Evolutionary conservation across 208 protist species (phyloP).

Genomic region (Wallacemonas sp.): DNA sequence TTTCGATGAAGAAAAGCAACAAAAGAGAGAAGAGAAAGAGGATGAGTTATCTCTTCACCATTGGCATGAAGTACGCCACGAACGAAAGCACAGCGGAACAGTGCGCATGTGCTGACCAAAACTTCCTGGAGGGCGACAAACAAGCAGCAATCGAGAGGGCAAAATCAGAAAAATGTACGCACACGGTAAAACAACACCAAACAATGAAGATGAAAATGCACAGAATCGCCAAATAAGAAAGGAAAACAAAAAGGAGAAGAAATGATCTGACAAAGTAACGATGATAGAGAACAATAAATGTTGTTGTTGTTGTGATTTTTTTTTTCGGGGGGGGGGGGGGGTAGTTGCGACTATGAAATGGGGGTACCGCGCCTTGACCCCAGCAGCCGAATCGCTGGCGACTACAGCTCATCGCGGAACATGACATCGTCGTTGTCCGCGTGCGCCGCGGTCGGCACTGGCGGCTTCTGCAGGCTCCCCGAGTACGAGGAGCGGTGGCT

Average conservation of each 20-base stretch:
- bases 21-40: slow-evolving; percentile 7
- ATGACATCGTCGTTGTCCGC: slow-evolving; percentile 2
- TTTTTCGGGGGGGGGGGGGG: no score
- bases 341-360: no score
- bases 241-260: slow-evolving; percentile 19
- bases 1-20: slow-evolving; percentile 12
- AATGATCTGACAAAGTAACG: not conserved
- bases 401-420: slow-evolving; percentile 4
- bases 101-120: no score
- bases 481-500: slow-evolving; percentile 12
- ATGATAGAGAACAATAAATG: not conserved
- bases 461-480: not conserved
- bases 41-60: no score
- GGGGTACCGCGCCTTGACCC: no score
- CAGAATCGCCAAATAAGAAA: slow-evolving; percentile 12
- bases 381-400: no score
- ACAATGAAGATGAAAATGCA: slow-evolving; percentile 17
- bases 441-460: not conserved
- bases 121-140: no score
- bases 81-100: no score
- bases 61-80: no score
- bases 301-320: not conserved
- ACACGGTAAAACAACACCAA: not conserved
- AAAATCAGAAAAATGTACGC: not conserved
- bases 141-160: no score